Evolutionary conservation across 495 filamentous ascomycete genomes (phyloP).

Genomic region (Tricharina praecox): DNA sequence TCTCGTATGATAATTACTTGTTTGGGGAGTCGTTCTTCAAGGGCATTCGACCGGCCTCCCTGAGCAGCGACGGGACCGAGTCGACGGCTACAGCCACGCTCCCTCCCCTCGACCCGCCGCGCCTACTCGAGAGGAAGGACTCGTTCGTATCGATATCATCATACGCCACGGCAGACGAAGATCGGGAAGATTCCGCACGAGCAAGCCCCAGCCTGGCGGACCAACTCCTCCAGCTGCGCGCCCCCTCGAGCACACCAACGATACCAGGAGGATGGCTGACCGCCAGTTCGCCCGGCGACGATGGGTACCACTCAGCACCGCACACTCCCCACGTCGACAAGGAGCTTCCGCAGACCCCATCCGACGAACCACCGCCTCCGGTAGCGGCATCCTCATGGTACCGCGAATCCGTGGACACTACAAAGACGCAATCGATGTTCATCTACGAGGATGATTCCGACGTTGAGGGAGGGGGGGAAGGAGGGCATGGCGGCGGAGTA

Average conservation of each 20-base stretch:
- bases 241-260: too few relatives aligned
- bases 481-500: background rate
- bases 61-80: constrained; percentile 17
- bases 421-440: background rate
- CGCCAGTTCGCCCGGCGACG: constrained; percentile 15
- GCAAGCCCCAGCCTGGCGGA: background rate
- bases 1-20: background rate
- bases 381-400: constrained; percentile 8
- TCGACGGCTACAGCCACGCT: constrained; percentile 20
- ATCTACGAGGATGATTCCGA: background rate
- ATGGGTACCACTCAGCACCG: constrained; percentile 24
- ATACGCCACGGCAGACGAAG: constrained; percentile 21
- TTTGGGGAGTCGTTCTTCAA: background rate
- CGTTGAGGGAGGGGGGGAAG: background rate
- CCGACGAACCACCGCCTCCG: background rate
- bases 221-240: constrained; percentile 7
- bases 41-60: constrained; percentile 10
- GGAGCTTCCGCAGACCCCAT: background rate
- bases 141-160: constrained; percentile 20
- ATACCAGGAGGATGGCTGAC: constrained; percentile 15
- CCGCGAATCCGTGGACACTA: constrained; percentile 6
- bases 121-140: constrained; percentile 13
- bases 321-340: constrained; percentile 16
- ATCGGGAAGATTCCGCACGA: constrained; percentile 4
- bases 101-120: constrained; percentile 7